Conservation (phyloP, 257 asterid genomes). For the Solanum chilense region DNA sequence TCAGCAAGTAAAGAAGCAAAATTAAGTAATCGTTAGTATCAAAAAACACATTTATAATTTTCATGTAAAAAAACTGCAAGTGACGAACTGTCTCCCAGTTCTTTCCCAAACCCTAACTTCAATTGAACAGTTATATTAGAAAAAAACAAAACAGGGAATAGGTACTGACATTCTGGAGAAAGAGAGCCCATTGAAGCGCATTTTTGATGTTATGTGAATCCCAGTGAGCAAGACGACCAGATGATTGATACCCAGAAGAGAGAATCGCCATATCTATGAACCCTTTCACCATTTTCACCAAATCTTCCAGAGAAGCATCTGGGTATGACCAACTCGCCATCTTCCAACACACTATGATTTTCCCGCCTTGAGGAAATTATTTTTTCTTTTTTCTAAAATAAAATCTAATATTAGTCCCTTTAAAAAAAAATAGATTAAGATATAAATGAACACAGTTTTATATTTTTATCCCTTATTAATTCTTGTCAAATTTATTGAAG, state of each 20-base stretch:
- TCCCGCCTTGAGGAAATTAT: not conserved
- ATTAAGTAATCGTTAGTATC: not conserved
- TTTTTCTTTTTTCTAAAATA: not conserved
- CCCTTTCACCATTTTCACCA: conserved; percentile 35
- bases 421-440: no score
- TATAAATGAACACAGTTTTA: no score
- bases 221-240: conserved; percentile 67
- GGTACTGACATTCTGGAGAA: conserved; percentile 41
- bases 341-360: not conserved
- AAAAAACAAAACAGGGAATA: not conserved
- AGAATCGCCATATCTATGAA: conserved; percentile 54
- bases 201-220: conserved; percentile 37
- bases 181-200: conserved; percentile 60
- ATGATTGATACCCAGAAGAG: conserved; percentile 69
- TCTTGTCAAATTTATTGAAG: no score
- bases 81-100: not conserved
- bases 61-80: not conserved
- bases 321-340: conserved; percentile 36
- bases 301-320: conserved; percentile 34
- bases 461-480: no score
- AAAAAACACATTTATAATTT: not conserved
- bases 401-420: no score
- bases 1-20: not conserved
- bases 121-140: not conserved
- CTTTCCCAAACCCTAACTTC: not conserved